Evolutionary conservation across 306 rosid species (phyloP).

Genomic region (Prunus dulcis): DNA sequence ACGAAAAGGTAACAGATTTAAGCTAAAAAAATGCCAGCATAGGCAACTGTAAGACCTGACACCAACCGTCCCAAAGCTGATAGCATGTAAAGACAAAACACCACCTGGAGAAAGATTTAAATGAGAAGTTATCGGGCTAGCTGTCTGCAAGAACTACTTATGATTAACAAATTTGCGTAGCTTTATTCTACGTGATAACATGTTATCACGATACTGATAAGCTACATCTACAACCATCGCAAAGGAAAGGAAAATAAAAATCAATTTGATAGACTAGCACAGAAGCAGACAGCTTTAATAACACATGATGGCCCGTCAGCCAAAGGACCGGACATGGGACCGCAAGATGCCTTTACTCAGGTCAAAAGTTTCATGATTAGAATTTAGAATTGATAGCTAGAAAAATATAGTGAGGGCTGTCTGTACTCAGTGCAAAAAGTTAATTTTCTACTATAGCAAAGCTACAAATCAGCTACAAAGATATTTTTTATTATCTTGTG

Average conservation of each 20-base stretch:
- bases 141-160: background rate
- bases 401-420: background rate
- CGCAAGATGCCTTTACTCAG: background rate
- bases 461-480: background rate
- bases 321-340: background rate
- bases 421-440: background rate
- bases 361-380: background rate
- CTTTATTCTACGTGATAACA: too few relatives aligned
- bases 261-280: background rate
- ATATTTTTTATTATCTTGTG: background rate
- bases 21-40: constrained; percentile 54
- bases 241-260: background rate
- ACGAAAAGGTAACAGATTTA: background rate
- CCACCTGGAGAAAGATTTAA: constrained; percentile 48
- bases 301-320: background rate
- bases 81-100: constrained; percentile 56
- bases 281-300: background rate
- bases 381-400: background rate
- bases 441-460: background rate
- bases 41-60: constrained; percentile 78
- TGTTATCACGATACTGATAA: background rate
- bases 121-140: background rate
- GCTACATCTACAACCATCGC: background rate
- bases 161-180: too few relatives aligned
- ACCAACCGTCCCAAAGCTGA: constrained; percentile 80